Conservation (phyloP, 805 yeast species). For the Candida pini region DNA sequence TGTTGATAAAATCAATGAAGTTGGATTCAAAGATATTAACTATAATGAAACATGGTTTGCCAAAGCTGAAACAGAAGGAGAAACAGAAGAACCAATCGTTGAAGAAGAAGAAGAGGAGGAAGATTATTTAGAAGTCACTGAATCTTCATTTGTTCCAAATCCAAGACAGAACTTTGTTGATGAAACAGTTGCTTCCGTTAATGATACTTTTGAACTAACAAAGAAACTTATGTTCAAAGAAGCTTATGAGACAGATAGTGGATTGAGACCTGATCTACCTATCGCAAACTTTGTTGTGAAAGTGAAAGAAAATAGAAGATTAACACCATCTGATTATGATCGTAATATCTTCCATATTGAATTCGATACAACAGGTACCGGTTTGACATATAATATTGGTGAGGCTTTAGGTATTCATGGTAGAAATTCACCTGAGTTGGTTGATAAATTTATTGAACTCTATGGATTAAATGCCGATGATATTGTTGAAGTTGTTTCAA, state of each 20-base stretch:
- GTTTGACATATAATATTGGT: constrained; percentile 86
- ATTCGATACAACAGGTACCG: constrained; percentile 87
- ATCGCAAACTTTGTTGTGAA: constrained; percentile 79
- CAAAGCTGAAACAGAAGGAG: constrained; percentile 13
- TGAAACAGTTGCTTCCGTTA: constrained; percentile 35
- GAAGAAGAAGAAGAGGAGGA: constrained; percentile 16
- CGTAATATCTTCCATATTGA: constrained; percentile 96
- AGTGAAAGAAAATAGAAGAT: constrained; percentile 86
- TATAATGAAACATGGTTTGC: constrained; percentile 25
- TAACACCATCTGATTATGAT: constrained; percentile 84
- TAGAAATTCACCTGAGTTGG: constrained; percentile 63
- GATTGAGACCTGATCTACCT: constrained; percentile 86
- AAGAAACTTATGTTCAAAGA: constrained; percentile 76
- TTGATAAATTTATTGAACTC: constrained; percentile 59
- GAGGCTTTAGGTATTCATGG: constrained; percentile 97
- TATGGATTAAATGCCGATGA: constrained; percentile 71
- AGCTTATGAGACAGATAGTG: constrained; percentile 54
- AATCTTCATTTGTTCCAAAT: constrained; percentile 62
- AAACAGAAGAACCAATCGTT: constrained; percentile 8
- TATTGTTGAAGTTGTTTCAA: constrained; percentile 64
- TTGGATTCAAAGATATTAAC: constrained; percentile 37
- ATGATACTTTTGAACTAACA: constrained; percentile 43
- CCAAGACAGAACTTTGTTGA: constrained; percentile 45
- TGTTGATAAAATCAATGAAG: constrained; percentile 50
- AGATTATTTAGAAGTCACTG: constrained; percentile 50